Evolutionary conservation across 345 rosid genomes (phyloP).

Genomic region (Excoecaria agallocha): DNA sequence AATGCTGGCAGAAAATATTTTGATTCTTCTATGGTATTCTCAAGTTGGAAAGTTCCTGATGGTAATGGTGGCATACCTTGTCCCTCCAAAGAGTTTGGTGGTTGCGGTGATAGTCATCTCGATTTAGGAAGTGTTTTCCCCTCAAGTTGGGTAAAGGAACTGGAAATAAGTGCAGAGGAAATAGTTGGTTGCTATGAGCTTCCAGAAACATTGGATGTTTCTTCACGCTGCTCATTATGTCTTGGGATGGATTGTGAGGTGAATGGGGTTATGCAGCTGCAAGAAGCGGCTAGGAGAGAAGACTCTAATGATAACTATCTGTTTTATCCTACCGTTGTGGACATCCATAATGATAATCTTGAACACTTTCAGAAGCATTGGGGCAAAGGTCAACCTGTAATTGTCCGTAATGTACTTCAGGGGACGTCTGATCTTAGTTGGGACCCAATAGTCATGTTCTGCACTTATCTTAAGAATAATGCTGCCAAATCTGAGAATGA

Average conservation of each 20-base stretch:
- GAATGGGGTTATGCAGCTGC: slow-evolving; percentile 47
- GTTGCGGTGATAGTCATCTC: slow-evolving; percentile 54
- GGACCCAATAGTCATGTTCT: slow-evolving; percentile 89
- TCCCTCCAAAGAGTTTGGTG: slow-evolving; percentile 56
- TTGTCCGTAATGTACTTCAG: slow-evolving; percentile 65
- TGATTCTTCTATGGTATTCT: slow-evolving; percentile 32
- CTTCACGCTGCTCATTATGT: slow-evolving; percentile 65
- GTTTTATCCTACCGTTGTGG: slow-evolving; percentile 52
- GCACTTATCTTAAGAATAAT: slow-evolving; percentile 65
- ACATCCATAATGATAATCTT: slow-evolving; percentile 58
- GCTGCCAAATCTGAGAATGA: slow-evolving; percentile 40
- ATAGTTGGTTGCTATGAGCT: slow-evolving; percentile 80
- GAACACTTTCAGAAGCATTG: slow-evolving; percentile 97
- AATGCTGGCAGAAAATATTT: slow-evolving; percentile 21
- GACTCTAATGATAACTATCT: slow-evolving; percentile 63
- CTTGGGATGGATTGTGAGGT: slow-evolving; percentile 42
- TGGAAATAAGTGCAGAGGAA: slow-evolving; percentile 84
- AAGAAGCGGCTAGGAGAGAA: slow-evolving; percentile 64
- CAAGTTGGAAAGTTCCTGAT: slow-evolving; percentile 33
- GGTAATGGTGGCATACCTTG: slow-evolving; percentile 40
- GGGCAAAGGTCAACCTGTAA: slow-evolving; percentile 88
- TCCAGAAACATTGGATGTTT: slow-evolving; percentile 63
- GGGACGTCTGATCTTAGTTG: slow-evolving; percentile 55
- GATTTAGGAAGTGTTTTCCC: slow-evolving; percentile 54
- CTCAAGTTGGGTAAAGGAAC: slow-evolving; percentile 53